Evolutionary conservation across 164 flowering plant species (phyloP), one percentile per base, ranked within the genome.

Genomic region (Hamamelis virginiana): DNA sequence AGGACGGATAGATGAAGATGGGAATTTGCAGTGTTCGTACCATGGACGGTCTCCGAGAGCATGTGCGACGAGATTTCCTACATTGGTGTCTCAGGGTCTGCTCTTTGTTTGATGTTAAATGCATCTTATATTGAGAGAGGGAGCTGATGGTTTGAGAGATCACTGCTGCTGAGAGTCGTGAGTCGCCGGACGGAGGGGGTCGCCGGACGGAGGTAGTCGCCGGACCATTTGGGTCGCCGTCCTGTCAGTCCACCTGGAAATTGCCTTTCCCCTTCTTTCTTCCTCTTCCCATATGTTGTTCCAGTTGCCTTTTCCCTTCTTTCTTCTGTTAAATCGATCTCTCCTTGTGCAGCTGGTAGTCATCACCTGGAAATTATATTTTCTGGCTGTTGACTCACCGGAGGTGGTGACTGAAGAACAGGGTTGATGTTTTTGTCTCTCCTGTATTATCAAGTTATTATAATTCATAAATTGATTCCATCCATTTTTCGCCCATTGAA

Each of bases 31-130:
- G 74, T 94, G 98, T 72, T 92, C 98, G 18, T 94, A 94, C 59
- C 98, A 92, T 61, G 97, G 96, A 6, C 69, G 66, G 68, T 91
- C 97, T 38, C 91, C 91, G 0, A 84, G 92, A 75, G 98, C 98
- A 0, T 92, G 97, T 73, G 93, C 81, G 3, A 86, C 86, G 0
- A 88, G 78, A 75, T 78, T 92, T 65, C 97, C 99, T 3, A 92
- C 97, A 0, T 80, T 84, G 77, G 93, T 89, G 45, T 95, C 99
- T 71, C 97, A 95, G 73, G 99, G 99, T 26, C 76, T 95, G 77
- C 96, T 95, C 58, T 95, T 92, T 80, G 99, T 95, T 72, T 95
- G 97, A n/a, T n/a, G n/a, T n/a, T n/a, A n/a, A n/a, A n/a, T n/a
- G n/a, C n/a, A n/a, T n/a, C n/a, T n/a, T n/a, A n/a, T n/a, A n/a